phyloP scores from a whole-genome alignment of 2,329 filamentous ascomycete genomes.

The Penicillium expansum region DNA sequence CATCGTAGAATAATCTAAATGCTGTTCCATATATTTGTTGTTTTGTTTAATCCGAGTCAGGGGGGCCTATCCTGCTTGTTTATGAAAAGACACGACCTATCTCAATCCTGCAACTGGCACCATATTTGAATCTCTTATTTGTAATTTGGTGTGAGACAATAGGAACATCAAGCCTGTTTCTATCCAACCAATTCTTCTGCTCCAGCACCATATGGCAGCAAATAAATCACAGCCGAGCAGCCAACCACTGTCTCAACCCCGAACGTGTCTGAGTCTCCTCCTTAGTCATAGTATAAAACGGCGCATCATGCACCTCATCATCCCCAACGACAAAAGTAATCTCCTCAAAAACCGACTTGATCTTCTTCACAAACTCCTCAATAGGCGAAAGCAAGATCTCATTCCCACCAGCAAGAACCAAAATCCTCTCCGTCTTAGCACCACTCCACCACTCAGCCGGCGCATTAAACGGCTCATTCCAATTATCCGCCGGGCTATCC shows the following conservation, averaged over 20 bases:
- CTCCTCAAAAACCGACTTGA: conserved; percentile 33
- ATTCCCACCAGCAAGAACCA: conserved; percentile 53
- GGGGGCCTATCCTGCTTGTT: conserved; percentile 20
- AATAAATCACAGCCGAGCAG: conserved; percentile 22
- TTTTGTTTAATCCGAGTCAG: conserved; percentile 21
- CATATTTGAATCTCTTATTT: background rate
- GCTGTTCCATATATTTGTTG: conserved; percentile 16
- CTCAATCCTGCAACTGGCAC: conserved; percentile 16
- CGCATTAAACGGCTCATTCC: conserved; percentile 52
- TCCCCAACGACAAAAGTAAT: conserved; percentile 28
- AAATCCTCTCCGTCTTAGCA: conserved; percentile 47
- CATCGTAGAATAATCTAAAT: conserved; percentile 25
- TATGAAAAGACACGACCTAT: conserved; percentile 27
- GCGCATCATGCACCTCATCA: conserved; percentile 32
- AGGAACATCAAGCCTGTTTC: background rate
- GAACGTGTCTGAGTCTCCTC: conserved; percentile 27
- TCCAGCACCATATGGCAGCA: background rate
- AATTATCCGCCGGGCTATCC: conserved; percentile 42
- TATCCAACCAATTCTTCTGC: background rate
- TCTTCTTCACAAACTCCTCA: conserved; percentile 32
- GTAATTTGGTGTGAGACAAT: background rate
- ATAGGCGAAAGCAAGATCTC: conserved; percentile 51
- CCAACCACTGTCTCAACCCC: conserved; percentile 31
- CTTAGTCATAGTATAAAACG: conserved; percentile 25
- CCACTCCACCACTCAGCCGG: conserved; percentile 53